Conservation (phyloP, 768 basidiomycete genomes). For the Leccinum incarnatum region DNA sequence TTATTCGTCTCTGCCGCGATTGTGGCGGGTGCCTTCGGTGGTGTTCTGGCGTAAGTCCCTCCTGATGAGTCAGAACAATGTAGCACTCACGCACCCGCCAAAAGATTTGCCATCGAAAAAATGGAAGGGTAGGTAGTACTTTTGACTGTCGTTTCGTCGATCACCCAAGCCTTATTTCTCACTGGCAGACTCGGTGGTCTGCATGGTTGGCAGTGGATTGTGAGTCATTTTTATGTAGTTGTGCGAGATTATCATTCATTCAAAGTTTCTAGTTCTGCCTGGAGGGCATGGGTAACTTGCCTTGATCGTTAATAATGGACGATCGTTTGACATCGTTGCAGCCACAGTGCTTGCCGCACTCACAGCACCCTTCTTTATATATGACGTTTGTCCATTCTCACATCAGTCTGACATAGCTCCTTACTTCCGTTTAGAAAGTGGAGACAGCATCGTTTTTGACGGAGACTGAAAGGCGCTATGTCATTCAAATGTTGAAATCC, state of each 20-base stretch:
- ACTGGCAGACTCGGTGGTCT: slow-evolving; percentile 28
- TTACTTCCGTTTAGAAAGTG: slow-evolving; percentile 7
- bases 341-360: slow-evolving; percentile 15
- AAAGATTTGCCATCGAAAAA: slow-evolving; percentile 34
- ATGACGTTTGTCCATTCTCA: slow-evolving; percentile 40
- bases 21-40: slow-evolving; percentile 47
- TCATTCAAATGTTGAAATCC: slow-evolving; percentile 40
- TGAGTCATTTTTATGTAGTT: slow-evolving; percentile 12
- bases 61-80: background rate
- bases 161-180: background rate
- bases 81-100: background rate
- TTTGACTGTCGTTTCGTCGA: slow-evolving; percentile 8
- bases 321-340: background rate
- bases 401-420: background rate
- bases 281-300: slow-evolving; percentile 23
- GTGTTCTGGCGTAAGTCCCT: slow-evolving; percentile 42
- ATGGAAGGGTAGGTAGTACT: slow-evolving; percentile 33
- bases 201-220: slow-evolving; percentile 41
- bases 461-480: slow-evolving; percentile 38
- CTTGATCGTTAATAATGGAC: no score
- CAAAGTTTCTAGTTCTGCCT: slow-evolving; percentile 27
- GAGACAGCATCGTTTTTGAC: slow-evolving; percentile 26
- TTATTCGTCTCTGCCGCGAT: slow-evolving; percentile 60
- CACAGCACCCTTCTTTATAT: slow-evolving; percentile 43
- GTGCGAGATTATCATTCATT: slow-evolving; percentile 1